These are phyloP conservation scores for Moesziomyces aphidis DNA, from an alignment of 1,284 basidiomycete species.

Conservation along the genomic window DNA sequence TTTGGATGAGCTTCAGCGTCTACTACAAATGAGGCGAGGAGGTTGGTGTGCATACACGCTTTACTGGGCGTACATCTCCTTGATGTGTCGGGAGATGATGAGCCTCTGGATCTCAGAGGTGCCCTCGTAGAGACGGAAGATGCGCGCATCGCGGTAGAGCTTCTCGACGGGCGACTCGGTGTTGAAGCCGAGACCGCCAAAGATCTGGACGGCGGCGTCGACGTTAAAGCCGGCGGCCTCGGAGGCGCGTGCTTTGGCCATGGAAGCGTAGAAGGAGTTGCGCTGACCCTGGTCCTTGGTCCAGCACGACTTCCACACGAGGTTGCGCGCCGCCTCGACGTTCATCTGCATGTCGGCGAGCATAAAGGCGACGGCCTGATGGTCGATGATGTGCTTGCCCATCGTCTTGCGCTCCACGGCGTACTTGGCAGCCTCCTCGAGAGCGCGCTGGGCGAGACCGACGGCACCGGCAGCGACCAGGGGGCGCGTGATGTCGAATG, in stretches of 20 bases:
- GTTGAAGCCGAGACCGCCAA: conserved; percentile 72
- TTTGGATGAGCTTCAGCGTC: not conserved
- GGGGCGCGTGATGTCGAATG: conserved; percentile 71
- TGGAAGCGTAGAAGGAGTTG: conserved; percentile 73
- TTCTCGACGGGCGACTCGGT: conserved; percentile 73
- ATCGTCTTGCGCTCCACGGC: conserved; percentile 73
- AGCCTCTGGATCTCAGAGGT: conserved; percentile 65
- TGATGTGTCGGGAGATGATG: conserved; percentile 62
- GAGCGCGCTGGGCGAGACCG: conserved; percentile 72
- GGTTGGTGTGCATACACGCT: conserved; percentile 8
- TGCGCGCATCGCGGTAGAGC: conserved; percentile 69
- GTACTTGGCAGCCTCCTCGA: conserved; percentile 72
- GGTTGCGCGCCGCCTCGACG: conserved; percentile 70
- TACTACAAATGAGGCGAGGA: not conserved
- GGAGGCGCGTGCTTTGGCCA: conserved; percentile 72
- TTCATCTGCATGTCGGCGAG: conserved; percentile 74
- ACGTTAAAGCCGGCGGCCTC: conserved; percentile 59
- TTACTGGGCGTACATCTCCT: conserved; percentile 58
- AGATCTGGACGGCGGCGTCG: conserved; percentile 69
- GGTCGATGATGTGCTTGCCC: conserved; percentile 73
- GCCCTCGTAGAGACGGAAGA: conserved; percentile 65
- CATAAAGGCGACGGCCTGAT: conserved; percentile 73
- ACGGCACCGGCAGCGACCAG: conserved; percentile 72
- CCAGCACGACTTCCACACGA: conserved; percentile 72
- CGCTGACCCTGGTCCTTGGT: conserved; percentile 71